Conservation (phyloP, 2,329 filamentous ascomycete genomes). For the Cladorrhinum sp. region DNA sequence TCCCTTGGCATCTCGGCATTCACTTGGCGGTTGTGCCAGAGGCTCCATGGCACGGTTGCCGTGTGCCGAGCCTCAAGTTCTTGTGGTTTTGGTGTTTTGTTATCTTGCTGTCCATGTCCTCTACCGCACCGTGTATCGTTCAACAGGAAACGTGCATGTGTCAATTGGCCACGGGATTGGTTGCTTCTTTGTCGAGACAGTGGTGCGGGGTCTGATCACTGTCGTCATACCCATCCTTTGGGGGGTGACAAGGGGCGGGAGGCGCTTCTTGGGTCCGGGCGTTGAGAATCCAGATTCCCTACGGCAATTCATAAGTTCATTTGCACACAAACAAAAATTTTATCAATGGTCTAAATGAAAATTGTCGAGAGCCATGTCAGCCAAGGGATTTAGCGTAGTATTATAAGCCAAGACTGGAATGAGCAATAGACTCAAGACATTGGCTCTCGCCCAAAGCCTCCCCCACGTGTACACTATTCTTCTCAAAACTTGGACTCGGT, state of each 20-base stretch:
- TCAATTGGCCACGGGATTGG: not conserved
- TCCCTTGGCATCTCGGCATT: slow-evolving; percentile 20
- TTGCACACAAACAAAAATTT: not conserved
- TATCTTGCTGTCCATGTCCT: not conserved
- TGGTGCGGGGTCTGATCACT: not conserved
- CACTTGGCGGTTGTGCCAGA: slow-evolving; percentile 13
- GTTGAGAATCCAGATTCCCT: too few species aligned
- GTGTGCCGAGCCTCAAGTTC: not conserved
- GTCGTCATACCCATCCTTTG: not conserved
- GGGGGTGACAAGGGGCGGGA: too few species aligned
- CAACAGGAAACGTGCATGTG: too few species aligned
- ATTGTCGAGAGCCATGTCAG: not conserved
- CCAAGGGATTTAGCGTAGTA: not conserved
- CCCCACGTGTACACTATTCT: not conserved
- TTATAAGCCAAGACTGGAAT: not conserved
- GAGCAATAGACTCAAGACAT: not conserved
- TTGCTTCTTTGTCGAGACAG: not conserved
- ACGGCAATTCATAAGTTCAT: too few species aligned
- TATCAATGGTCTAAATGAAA: not conserved
- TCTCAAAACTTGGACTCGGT: not conserved
- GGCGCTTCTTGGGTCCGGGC: too few species aligned
- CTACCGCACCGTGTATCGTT: too few species aligned
- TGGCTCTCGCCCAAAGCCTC: not conserved
- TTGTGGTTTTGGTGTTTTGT: not conserved
- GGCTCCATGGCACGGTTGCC: not conserved